These are phyloP conservation scores for Globisporangium paddicum DNA, from an alignment of 352 stramenopile genomes.

Conservation along the genomic window DNA sequence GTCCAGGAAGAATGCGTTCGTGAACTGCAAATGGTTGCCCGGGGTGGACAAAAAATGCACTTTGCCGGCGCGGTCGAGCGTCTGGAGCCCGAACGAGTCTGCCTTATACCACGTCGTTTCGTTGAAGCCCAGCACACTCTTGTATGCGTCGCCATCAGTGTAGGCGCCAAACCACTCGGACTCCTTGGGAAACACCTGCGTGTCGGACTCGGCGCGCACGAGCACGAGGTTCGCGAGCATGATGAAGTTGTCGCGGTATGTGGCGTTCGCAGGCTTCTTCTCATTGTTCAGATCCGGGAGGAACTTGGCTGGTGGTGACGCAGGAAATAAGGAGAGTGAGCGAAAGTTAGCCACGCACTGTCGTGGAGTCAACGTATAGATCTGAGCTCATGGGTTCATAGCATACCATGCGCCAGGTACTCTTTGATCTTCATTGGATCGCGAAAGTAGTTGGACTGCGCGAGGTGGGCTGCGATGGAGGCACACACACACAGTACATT, in stretches of 20 bases:
- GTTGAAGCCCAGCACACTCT: conserved; percentile 80
- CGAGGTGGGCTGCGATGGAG: conserved; percentile 44
- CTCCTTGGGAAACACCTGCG: conserved; percentile 86
- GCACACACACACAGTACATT: background rate
- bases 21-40: conserved; percentile 91
- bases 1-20: conserved; percentile 69
- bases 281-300: conserved; percentile 92
- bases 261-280: conserved; percentile 57
- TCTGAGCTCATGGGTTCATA: background rate
- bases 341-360: background rate
- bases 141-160: conserved; percentile 62
- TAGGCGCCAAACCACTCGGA: conserved; percentile 88
- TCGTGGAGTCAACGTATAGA: background rate
- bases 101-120: conserved; percentile 91
- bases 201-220: conserved; percentile 87
- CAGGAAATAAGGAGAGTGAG: background rate
- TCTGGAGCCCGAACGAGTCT: conserved; percentile 90
- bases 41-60: conserved; percentile 88
- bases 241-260: conserved; percentile 87
- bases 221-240: conserved; percentile 87
- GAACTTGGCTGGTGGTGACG: conserved; percentile 43
- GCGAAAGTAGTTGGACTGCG: conserved; percentile 93
- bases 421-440: conserved; percentile 74
- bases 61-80: conserved; percentile 81
- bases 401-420: conserved; percentile 61